phyloP scores from a whole-genome alignment of 192 early-diverging fungal species.

The Coemansia sp. region DNA sequence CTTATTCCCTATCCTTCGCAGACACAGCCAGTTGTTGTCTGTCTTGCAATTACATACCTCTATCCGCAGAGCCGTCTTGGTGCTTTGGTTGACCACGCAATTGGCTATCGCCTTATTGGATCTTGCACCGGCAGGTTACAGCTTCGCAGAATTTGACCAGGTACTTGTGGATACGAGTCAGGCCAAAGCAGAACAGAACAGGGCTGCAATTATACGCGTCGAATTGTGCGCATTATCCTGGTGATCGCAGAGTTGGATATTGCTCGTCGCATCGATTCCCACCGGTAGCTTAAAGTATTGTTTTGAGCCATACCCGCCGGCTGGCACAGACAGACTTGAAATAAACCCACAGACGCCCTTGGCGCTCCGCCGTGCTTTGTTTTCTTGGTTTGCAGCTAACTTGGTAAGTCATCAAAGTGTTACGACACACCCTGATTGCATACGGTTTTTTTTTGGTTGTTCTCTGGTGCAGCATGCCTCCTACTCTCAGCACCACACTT shows the following conservation, averaged over 20 bases:
- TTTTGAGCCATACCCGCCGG: neutral
- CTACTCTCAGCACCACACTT: conserved; percentile 2
- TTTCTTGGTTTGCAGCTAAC: neutral
- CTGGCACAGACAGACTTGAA: neutral
- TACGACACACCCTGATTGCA: conserved; percentile 1
- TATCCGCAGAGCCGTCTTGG: neutral
- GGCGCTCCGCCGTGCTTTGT: neutral
- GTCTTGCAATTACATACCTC: neutral
- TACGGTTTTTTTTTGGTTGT: neutral
- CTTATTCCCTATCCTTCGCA: neutral
- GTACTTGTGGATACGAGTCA: too few species aligned
- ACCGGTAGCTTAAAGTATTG: neutral
- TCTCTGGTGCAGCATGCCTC: neutral
- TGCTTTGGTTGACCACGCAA: neutral
- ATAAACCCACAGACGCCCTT: neutral
- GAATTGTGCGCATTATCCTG: neutral
- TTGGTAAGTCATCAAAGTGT: conserved; percentile 6
- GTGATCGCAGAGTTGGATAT: neutral
- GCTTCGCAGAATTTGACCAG: too few species aligned
- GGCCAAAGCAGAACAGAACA: neutral
- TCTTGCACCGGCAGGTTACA: neutral
- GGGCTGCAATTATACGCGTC: neutral
- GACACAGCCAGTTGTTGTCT: neutral
- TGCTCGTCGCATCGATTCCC: neutral
- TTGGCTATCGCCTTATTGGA: neutral